Evolutionary conservation across 805 yeast species (phyloP), one percentile per base, ranked within the genome.

Genomic region (Brettanomyces anomalus): DNA sequence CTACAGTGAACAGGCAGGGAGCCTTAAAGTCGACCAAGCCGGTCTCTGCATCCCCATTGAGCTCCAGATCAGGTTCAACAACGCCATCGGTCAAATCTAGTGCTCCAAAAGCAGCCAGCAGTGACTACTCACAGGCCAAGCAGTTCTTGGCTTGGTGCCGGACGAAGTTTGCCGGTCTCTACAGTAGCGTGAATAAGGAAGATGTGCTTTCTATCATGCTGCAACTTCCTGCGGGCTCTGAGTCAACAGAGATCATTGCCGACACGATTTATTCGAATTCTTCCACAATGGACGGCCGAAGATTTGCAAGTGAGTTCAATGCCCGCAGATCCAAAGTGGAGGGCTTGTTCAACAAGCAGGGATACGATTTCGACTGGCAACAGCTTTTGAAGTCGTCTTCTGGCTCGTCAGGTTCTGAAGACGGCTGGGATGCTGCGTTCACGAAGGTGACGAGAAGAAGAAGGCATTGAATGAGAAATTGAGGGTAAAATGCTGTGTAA

Each of bases 201-300:
- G 96, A 85, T 57, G 77, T 93, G 35, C 67, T 90, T 39, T 80
- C 83, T 43, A 80, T 93, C 57, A 72, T 93, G 53, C 67, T 89
- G 48, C 80, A 87, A 47, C 72, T 90, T 48, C 96, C 97, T 31
- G 64, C 74, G n/a, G 76, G 79, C 33, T 53, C 71, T 5, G 96
- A 87, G 51, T 77, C 95, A 0, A 70, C 73, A 39, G 95, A 81
- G 59, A 85, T 90, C 58, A 88, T 90, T 57, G 82, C 95, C 2
- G 98, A 90, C 56, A 86, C 96, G 11, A 79, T 90, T 45, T 88
- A 87, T 65, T 79, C 93, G 20, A 84, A 87, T 46, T 83, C 95
- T 34, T 75, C 89, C 3, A 82, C 89, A 1, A 80, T 90, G 84
- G 96, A 93, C 60, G 97, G 97, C 19, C 79, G 96, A 58, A 73